These are phyloP conservation scores for Musa balbisiana DNA, from an alignment of 202 grass and related monocot species.

Conservation along the genomic window DNA sequence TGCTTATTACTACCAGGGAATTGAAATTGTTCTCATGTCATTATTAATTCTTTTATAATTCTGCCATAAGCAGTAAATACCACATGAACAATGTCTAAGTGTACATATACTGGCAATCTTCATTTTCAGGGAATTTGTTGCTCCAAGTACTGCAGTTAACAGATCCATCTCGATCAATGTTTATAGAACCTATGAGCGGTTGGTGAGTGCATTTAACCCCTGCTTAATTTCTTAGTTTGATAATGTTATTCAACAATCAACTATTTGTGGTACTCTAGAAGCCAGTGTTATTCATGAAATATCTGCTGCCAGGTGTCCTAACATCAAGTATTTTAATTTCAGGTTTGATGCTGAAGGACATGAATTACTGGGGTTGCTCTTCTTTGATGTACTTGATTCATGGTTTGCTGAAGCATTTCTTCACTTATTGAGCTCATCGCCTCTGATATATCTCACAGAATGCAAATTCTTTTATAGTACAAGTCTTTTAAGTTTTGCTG, in stretches of 20 bases:
- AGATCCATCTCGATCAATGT: conserved; percentile 61
- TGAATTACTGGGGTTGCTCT: conserved; percentile 61
- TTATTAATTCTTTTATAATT: not conserved
- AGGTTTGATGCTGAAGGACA: conserved; percentile 76
- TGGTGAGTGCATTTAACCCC: conserved; percentile 39
- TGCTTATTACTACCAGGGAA: not conserved
- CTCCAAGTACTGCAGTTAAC: conserved; percentile 44
- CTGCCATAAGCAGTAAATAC: not conserved
- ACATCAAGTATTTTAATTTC: conserved; percentile 21
- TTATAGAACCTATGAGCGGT: conserved; percentile 66
- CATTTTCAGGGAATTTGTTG: conserved; percentile 46
- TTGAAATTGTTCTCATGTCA: not conserved
- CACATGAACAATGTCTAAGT: conserved; percentile 8
- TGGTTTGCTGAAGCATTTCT: conserved; percentile 36
- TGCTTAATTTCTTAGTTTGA: not conserved
- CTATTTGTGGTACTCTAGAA: not conserved
- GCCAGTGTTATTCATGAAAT: not conserved
- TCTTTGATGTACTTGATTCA: conserved; percentile 60
- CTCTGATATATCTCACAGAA: not conserved
- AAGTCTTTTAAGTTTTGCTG: not conserved
- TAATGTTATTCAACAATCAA: not conserved
- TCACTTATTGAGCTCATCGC: not conserved
- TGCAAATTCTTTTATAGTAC: not conserved
- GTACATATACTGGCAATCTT: conserved; percentile 3
- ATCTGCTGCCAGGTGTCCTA: not conserved